Percentiles rank a stretch among this genome's conserved stretches.
Conservation (phyloP, 1,139 yeast genomes). For the Hemisphaericaspora subhashii region DNA sequence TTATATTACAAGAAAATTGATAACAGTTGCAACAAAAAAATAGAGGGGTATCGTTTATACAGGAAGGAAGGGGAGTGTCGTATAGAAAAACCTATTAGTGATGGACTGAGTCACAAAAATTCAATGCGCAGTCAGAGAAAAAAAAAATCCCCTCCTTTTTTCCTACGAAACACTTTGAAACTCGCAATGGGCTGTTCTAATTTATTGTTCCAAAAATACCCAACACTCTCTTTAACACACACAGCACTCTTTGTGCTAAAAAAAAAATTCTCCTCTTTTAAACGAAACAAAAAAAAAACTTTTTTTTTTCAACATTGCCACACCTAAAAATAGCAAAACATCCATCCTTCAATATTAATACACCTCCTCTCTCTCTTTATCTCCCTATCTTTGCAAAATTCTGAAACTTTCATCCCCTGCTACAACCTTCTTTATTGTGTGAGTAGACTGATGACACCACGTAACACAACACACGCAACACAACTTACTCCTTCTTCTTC, state of each 20-base stretch:
- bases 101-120: background rate
- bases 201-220: slow-evolving; percentile 1
- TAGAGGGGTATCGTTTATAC: no score
- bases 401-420: background rate
- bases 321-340: background rate
- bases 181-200: no score
- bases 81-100: no score
- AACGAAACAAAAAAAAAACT: no score
- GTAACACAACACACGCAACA: background rate
- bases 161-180: no score
- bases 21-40: no score
- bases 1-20: no score
- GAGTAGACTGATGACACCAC: no score
- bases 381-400: background rate
- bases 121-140: background rate
- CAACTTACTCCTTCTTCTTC: no score
- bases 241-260: background rate
- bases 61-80: no score
- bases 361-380: background rate
- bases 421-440: background rate
- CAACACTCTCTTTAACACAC: background rate
- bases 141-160: slow-evolving; percentile 1
- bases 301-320: background rate
- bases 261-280: slow-evolving; percentile 3
- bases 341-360: slow-evolving; percentile 1